Evolutionary conservation across 2,329 filamentous ascomycete species (phyloP).

Genomic region (Sclerotinia subarctica): DNA sequence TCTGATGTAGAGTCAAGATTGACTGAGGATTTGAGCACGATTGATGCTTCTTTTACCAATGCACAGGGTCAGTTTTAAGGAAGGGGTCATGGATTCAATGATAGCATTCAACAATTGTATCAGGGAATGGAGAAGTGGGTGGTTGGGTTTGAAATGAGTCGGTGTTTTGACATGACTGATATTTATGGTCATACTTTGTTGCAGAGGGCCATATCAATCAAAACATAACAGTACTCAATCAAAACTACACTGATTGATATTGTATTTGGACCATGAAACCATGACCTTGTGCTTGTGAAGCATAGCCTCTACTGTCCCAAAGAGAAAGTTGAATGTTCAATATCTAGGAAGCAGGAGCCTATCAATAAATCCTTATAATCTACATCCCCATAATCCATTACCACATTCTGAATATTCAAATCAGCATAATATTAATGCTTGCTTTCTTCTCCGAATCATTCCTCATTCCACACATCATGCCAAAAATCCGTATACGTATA

Average conservation of each 20-base stretch:
- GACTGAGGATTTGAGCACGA: not conserved
- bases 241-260: not conserved
- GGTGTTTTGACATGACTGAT: no score
- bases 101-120: not conserved
- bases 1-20: constrained; percentile 20
- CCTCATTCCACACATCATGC: not conserved
- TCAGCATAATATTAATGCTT: no score
- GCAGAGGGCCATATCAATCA: not conserved
- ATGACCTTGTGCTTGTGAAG: not conserved
- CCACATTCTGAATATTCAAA: no score
- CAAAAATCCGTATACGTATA: no score
- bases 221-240: not conserved
- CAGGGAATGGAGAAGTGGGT: not conserved
- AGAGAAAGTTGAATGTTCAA: not conserved
- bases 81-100: not conserved
- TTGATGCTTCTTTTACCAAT: not conserved
- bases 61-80: not conserved
- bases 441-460: not conserved
- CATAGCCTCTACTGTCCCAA: no score
- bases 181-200: not conserved
- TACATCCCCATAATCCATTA: not conserved
- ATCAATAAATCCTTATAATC: not conserved
- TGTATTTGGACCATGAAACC: not conserved
- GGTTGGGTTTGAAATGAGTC: not conserved
- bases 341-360: no score